Conservation (phyloP, 2,329 filamentous ascomycete species). For the Talaromyces pinophilus region DNA sequence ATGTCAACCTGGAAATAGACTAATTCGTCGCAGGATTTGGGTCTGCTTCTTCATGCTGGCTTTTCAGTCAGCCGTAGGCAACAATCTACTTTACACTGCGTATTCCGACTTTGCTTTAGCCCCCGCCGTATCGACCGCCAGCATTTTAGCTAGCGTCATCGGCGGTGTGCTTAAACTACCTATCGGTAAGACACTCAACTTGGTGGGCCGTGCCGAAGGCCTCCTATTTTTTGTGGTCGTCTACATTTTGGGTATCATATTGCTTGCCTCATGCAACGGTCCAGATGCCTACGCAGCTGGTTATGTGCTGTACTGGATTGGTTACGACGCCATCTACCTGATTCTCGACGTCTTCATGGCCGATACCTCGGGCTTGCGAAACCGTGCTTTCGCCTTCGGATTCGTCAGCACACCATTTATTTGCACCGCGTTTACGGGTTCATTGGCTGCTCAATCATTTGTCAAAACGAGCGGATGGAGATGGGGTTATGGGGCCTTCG, state of each 20-base stretch:
- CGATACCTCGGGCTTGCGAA: slow-evolving; percentile 62
- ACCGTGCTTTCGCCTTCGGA: slow-evolving; percentile 62
- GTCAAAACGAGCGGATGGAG: slow-evolving; percentile 56
- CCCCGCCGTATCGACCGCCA: slow-evolving; percentile 54
- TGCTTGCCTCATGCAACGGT: slow-evolving; percentile 63
- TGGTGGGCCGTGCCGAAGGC: slow-evolving; percentile 65
- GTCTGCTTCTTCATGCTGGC: slow-evolving; percentile 50
- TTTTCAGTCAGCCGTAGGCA: slow-evolving; percentile 45
- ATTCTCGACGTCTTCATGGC: slow-evolving; percentile 62
- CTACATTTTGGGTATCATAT: slow-evolving; percentile 55
- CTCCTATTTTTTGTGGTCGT: slow-evolving; percentile 53
- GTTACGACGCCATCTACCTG: slow-evolving; percentile 57
- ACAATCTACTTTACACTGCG: slow-evolving; percentile 51
- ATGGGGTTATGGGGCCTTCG: slow-evolving; percentile 65
- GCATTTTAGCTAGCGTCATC: slow-evolving; percentile 58
- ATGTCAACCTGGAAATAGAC: slow-evolving; percentile 14
- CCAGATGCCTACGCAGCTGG: slow-evolving; percentile 65
- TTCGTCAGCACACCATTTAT: slow-evolving; percentile 63
- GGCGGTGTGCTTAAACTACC: slow-evolving; percentile 62
- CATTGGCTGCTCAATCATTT: slow-evolving; percentile 54
- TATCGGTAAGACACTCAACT: slow-evolving; percentile 62
- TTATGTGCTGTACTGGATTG: slow-evolving; percentile 63
- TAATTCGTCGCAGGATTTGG: slow-evolving; percentile 44
- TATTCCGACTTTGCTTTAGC: slow-evolving; percentile 55
- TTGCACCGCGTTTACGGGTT: slow-evolving; percentile 60